Conservation (phyloP, 257 asterid species). For the Solanum phureja region DNA sequence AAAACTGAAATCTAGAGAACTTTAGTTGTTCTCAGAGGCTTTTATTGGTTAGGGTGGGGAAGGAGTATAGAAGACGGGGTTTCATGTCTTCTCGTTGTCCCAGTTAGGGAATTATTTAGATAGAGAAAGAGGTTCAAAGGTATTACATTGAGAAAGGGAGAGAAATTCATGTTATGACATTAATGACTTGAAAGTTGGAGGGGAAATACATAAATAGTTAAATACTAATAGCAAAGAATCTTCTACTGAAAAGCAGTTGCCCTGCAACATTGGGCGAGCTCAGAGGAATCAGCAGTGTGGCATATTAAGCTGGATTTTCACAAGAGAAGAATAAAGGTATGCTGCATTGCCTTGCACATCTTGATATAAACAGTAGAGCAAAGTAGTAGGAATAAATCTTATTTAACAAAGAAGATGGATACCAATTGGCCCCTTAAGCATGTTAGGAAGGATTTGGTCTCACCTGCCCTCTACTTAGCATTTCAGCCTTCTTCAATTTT, state of each 20-base stretch:
- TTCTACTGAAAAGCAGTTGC: no score
- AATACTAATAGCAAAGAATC: background rate
- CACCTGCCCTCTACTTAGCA: constrained; percentile 92
- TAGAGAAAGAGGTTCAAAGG: background rate
- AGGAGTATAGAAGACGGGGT: background rate
- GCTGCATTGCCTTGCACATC: no score
- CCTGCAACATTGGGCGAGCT: no score
- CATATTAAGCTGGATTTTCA: no score
- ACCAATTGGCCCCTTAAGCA: background rate
- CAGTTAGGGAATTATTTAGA: background rate
- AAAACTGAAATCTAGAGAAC: background rate
- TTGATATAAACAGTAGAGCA: no score
- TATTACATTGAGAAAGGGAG: background rate
- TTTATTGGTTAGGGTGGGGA: background rate
- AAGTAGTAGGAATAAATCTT: background rate
- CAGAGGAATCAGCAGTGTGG: no score
- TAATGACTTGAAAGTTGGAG: background rate
- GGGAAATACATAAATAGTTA: background rate
- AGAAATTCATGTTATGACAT: background rate
- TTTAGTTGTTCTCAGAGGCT: background rate
- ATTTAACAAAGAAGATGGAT: background rate
- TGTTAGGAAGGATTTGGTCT: background rate
- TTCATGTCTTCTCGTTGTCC: background rate
- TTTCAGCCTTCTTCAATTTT: constrained; percentile 80
- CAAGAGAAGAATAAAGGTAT: no score